These are phyloP conservation scores for Kwoniella heveanensis DNA, from an alignment of 768 basidiomycete species.

Conservation along the genomic window DNA sequence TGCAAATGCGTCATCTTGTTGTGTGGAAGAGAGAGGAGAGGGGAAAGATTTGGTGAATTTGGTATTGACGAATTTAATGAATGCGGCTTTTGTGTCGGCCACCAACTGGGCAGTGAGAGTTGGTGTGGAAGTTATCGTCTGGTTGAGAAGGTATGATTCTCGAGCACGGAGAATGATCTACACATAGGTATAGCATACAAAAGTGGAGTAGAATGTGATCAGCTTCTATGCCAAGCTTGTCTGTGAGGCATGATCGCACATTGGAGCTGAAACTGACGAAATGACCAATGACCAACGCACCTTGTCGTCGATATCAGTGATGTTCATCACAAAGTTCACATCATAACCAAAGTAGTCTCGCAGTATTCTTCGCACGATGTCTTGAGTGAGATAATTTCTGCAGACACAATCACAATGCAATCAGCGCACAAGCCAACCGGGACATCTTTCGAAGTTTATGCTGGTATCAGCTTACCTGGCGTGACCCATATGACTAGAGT, in stretches of 20 bases:
- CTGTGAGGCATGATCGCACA: too few species aligned
- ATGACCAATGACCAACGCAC: too few species aligned
- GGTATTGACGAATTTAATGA: constrained; percentile 64
- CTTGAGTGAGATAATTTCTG: constrained; percentile 96
- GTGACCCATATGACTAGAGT: constrained; percentile 98
- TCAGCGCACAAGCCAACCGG: too few species aligned
- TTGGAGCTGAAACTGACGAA: too few species aligned
- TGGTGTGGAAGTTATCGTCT: constrained; percentile 32
- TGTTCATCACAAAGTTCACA: constrained; percentile 98
- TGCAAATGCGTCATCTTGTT: constrained; percentile 59
- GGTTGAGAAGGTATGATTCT: constrained; percentile 59
- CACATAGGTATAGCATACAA: too few species aligned
- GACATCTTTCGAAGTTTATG: too few species aligned
- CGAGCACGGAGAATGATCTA: constrained; percentile 93
- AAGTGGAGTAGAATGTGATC: too few species aligned
- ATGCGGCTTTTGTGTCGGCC: constrained; percentile 64
- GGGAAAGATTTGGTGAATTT: constrained; percentile 70
- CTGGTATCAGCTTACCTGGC: constrained; percentile 77
- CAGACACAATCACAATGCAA: too few species aligned
- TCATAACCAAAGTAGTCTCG: constrained; percentile 96
- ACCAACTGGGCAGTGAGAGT: constrained; percentile 66
- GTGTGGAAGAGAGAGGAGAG: constrained; percentile 62
- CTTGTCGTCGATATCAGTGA: constrained; percentile 99
- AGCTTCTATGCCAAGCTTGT: too few species aligned
- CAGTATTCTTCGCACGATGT: constrained; percentile 84